These are phyloP conservation scores for Penicillium rolfsii DNA, from an alignment of 2,329 filamentous ascomycete genomes.

Conservation along the genomic window DNA sequence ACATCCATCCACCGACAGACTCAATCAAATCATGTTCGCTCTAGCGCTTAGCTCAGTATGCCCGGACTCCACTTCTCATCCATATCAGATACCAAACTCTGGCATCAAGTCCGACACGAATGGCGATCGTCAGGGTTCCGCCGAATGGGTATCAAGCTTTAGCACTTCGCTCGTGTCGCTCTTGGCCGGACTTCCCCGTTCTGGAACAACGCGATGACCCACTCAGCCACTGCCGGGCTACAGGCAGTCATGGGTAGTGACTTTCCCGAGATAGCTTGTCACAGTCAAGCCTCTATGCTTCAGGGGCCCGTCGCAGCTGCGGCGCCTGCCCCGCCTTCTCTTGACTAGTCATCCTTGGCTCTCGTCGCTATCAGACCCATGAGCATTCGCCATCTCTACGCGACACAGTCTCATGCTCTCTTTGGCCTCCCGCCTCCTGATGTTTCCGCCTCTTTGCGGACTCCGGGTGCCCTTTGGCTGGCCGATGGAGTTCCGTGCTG, in stretches of 20 bases:
- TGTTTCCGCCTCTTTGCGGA: conserved; percentile 18
- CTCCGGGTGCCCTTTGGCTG: conserved; percentile 23
- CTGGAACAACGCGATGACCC: conserved; percentile 3
- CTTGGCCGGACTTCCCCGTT: conserved; percentile 26
- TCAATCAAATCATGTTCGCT: background rate
- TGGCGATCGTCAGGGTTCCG: conserved; percentile 24
- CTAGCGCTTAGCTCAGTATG: conserved; percentile 1
- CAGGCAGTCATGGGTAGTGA: background rate
- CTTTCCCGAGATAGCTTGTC: conserved; percentile 23
- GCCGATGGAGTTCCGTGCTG: conserved; percentile 29
- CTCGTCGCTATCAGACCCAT: conserved; percentile 16
- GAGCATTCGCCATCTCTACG: conserved; percentile 5
- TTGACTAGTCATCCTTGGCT: conserved; percentile 6
- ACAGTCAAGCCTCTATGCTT: conserved; percentile 23
- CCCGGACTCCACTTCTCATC: background rate
- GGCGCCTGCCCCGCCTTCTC: conserved; percentile 12
- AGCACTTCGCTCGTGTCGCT: conserved; percentile 14
- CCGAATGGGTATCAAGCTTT: conserved; percentile 22
- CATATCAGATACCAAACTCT: conserved; percentile 10
- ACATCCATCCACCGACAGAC: background rate
- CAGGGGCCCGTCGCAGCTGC: conserved; percentile 1
- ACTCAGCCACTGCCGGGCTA: background rate
- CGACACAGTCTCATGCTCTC: conserved; percentile 13
- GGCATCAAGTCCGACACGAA: conserved; percentile 6
- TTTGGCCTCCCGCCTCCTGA: conserved; percentile 4